Percentiles rank a stretch among this genome's conserved stretches.
Evolutionary conservation across 495 filamentous ascomycete species (phyloP).

Genomic region (Neurospora pannonica): DNA sequence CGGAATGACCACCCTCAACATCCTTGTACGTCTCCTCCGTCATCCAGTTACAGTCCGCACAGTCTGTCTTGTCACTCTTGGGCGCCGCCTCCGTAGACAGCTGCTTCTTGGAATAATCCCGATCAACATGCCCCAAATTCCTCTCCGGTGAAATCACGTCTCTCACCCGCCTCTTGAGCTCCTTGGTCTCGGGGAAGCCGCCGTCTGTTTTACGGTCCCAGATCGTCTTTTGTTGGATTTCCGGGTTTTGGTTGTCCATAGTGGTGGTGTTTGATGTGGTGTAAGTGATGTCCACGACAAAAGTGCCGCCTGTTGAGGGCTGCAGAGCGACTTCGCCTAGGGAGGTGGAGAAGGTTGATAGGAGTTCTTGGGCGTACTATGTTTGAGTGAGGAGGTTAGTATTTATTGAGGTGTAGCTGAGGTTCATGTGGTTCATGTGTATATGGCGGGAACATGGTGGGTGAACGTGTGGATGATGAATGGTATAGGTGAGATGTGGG

Average conservation of each 20-base stretch:
- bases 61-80: not conserved
- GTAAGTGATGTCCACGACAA: conserved; percentile 56
- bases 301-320: conserved; percentile 75
- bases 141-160: conserved; percentile 70
- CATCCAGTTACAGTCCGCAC: not conserved
- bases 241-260: conserved; percentile 4
- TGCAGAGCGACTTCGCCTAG: conserved; percentile 88
- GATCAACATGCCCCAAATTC: conserved; percentile 77
- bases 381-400: not conserved
- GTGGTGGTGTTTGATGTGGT: conserved; percentile 1
- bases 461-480: not conserved
- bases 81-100: not conserved
- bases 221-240: conserved; percentile 35
- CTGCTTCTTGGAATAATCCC: conserved; percentile 20
- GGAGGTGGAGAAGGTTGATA: conserved; percentile 83
- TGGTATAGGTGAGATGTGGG: not conserved
- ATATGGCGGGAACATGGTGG: not conserved
- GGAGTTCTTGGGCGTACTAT: conserved; percentile 91
- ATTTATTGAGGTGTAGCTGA: not conserved
- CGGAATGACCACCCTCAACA: not conserved
- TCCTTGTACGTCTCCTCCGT: not conserved
- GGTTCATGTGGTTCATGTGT: no score
- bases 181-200: conserved; percentile 87
- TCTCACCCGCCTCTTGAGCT: conserved; percentile 80
- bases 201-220: conserved; percentile 88